Evolutionary conservation across 148 eudicot species (phyloP).

Genomic region (Silene conica): DNA sequence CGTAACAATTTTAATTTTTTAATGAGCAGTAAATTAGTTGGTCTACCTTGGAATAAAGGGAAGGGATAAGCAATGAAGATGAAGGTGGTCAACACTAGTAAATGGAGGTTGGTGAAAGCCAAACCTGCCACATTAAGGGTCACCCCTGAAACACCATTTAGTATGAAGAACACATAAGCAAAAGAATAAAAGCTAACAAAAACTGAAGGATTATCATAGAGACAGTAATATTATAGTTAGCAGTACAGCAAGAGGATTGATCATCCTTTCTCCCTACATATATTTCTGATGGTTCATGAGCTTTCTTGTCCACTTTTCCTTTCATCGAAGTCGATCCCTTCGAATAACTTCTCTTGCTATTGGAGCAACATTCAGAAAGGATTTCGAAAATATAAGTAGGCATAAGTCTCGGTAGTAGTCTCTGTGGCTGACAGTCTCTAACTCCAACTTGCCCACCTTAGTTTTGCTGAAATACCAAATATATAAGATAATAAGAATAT

Average conservation of each 20-base stretch:
- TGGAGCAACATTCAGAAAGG: no score
- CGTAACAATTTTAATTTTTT: not conserved
- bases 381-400: no score
- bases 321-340: no score
- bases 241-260: not conserved
- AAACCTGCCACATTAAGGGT: conserved; percentile 73
- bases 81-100: conserved; percentile 92
- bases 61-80: conserved; percentile 96
- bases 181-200: not conserved
- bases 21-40: conserved; percentile 4
- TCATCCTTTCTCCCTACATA: not conserved
- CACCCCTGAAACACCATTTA: not conserved
- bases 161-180: not conserved
- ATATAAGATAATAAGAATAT: no score
- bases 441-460: no score
- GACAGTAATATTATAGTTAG: not conserved
- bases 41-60: no score
- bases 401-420: no score
- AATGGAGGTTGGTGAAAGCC: conserved; percentile 98
- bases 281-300: no score
- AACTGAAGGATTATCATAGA: not conserved
- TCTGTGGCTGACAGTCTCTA: no score
- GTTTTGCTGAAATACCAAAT: no score
- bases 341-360: no score
- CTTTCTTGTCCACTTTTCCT: no score